These are phyloP conservation scores for Neurospora cerealis DNA, from an alignment of 495 filamentous ascomycete species.

Conservation along the genomic window DNA sequence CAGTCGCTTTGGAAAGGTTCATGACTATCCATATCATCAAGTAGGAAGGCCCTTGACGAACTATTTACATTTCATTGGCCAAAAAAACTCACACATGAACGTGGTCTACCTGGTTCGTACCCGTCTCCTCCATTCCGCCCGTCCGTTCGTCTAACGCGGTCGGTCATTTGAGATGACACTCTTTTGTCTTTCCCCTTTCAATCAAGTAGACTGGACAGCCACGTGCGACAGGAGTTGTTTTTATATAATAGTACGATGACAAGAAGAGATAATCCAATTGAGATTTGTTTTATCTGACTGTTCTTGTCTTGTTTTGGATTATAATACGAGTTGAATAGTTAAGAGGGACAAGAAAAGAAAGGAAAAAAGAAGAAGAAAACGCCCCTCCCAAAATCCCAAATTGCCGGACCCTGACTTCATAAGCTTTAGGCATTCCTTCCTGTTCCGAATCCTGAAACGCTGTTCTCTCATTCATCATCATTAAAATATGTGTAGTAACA, in stretches of 20 bases:
- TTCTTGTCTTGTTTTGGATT: neutral
- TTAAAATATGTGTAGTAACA: neutral
- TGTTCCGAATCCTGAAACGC: slow-evolving; percentile 7
- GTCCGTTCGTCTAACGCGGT: neutral
- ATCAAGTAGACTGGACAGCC: neutral
- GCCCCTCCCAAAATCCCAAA: neutral
- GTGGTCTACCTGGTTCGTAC: neutral
- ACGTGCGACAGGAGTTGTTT: neutral
- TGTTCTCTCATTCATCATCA: neutral
- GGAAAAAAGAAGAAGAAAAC: neutral
- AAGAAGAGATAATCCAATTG: neutral
- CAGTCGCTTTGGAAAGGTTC: neutral
- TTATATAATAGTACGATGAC: neutral
- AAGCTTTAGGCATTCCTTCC: neutral
- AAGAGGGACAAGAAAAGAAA: neutral
- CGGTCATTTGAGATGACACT: neutral
- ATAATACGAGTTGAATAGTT: neutral
- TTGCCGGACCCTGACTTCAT: neutral
- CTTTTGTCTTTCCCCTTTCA: neutral
- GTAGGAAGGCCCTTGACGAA: neutral
- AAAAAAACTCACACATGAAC: neutral
- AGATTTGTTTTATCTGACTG: neutral
- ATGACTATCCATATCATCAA: neutral
- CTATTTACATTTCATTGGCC: neutral
- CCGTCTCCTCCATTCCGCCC: neutral